These are phyloP conservation scores for Leccinum imitatum DNA, from an alignment of 768 basidiomycete species.

Conservation along the genomic window DNA sequence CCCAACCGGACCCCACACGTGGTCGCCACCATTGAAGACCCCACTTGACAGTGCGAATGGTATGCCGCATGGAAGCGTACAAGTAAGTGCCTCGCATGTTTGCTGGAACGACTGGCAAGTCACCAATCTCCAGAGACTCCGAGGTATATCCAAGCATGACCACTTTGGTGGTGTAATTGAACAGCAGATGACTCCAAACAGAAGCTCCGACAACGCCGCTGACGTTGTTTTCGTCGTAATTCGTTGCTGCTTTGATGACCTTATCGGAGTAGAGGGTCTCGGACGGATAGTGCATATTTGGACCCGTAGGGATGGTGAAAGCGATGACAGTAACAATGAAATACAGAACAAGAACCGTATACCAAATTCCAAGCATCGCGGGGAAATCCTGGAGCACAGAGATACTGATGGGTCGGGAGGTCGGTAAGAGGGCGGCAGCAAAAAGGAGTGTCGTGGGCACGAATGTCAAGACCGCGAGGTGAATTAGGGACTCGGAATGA, in stretches of 20 bases:
- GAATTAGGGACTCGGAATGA: slow-evolving; percentile 52
- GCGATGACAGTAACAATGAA: slow-evolving; percentile 42
- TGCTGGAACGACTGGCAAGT: slow-evolving; percentile 78
- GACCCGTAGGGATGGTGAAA: slow-evolving; percentile 64
- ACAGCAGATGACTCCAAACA: slow-evolving; percentile 54
- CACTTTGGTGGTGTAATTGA: slow-evolving; percentile 86
- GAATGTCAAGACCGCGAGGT: slow-evolving; percentile 58
- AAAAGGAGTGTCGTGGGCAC: slow-evolving; percentile 47
- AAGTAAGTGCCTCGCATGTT: slow-evolving; percentile 67
- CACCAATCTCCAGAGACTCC: slow-evolving; percentile 78
- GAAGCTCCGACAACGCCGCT: slow-evolving; percentile 55
- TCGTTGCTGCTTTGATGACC: slow-evolving; percentile 56
- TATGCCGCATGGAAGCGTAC: slow-evolving; percentile 62
- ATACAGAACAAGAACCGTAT: slow-evolving; percentile 51
- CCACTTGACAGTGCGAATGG: slow-evolving; percentile 50
- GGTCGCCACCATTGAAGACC: slow-evolving; percentile 59
- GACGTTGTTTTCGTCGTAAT: slow-evolving; percentile 71
- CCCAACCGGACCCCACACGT: slow-evolving; percentile 60
- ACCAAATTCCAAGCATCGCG: slow-evolving; percentile 45
- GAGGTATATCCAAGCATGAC: slow-evolving; percentile 79
- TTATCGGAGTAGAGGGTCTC: slow-evolving; percentile 75
- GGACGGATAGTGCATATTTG: slow-evolving; percentile 71
- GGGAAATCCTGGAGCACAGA: slow-evolving; percentile 23
- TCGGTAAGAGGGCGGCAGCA: slow-evolving; percentile 57
- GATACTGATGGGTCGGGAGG: slow-evolving; percentile 36